Evolutionary conservation across 208 protist species (phyloP).

Genomic region (Trypanosoma mega): DNA sequence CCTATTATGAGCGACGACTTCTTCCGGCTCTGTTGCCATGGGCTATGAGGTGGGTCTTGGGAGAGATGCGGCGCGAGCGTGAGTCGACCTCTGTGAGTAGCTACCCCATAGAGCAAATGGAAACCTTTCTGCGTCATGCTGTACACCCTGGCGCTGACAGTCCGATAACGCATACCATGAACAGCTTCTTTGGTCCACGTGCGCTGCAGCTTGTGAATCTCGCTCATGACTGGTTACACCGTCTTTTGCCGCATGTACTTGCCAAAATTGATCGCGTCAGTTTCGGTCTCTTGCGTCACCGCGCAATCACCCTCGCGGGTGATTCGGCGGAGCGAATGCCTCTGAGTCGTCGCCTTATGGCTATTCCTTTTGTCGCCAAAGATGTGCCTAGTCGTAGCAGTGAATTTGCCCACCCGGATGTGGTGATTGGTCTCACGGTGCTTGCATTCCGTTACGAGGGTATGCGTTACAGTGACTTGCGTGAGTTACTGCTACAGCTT

Average conservation of each 20-base stretch:
- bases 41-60: slow-evolving; percentile 38
- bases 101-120: slow-evolving; percentile 26
- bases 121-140: slow-evolving; percentile 28
- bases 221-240: slow-evolving; percentile 87
- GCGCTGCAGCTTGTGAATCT: slow-evolving; percentile 89
- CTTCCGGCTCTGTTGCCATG: slow-evolving; percentile 87
- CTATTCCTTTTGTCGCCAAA: slow-evolving; percentile 96
- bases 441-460: slow-evolving; percentile 93
- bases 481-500: slow-evolving; percentile 75
- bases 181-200: slow-evolving; percentile 36
- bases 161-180: slow-evolving; percentile 27
- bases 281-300: slow-evolving; percentile 86
- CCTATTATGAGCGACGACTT: slow-evolving; percentile 84
- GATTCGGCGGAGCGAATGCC: slow-evolving; percentile 55
- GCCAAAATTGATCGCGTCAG: slow-evolving; percentile 94
- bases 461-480: slow-evolving; percentile 78
- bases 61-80: slow-evolving; percentile 9
- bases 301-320: slow-evolving; percentile 50
- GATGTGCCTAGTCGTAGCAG: slow-evolving; percentile 92
- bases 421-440: slow-evolving; percentile 92
- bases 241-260: slow-evolving; percentile 91
- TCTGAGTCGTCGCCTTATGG: slow-evolving; percentile 78
- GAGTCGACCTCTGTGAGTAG: not conserved
- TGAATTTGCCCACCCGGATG: slow-evolving; percentile 95
- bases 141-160: slow-evolving; percentile 19